A percentile compares a stretch with the other conserved stretches of the same genome.
phyloP scores from a whole-genome alignment of 768 basidiomycete genomes.

The Suillus discolor region DNA sequence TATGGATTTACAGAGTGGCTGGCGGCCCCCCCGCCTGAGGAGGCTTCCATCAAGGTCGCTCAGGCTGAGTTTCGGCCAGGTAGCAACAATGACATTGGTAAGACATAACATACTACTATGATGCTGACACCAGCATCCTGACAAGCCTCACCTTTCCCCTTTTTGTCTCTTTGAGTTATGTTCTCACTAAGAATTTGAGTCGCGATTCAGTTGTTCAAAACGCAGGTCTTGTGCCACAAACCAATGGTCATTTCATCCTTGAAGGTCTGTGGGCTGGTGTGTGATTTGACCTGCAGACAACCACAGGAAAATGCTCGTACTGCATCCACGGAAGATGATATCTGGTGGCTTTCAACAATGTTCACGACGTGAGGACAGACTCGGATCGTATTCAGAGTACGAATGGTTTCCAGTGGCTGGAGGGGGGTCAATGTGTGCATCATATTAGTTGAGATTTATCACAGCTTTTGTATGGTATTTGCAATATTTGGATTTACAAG shows the following conservation, averaged over 20 bases:
- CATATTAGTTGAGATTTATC: background rate
- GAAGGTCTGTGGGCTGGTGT: background rate
- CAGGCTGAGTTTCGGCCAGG: background rate
- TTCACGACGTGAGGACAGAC: background rate
- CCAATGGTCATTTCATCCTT: background rate
- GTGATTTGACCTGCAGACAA: no score
- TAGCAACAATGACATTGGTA: background rate
- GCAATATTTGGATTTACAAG: constrained; percentile 9
- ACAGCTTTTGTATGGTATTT: background rate
- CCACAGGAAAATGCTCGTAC: no score
- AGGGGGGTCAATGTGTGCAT: background rate
- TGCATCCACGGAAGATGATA: no score
- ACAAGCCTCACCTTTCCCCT: background rate
- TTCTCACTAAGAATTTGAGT: background rate
- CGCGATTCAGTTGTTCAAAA: background rate
- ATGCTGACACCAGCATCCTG: background rate
- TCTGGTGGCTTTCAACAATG: no score
- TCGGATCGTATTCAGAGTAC: background rate
- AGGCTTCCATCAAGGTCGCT: background rate
- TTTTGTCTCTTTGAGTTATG: background rate
- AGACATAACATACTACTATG: no score
- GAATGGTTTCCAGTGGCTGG: background rate
- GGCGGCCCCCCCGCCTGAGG: background rate
- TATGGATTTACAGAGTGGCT: background rate
- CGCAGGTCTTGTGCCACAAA: background rate